Base-by-base conservation (phyloP, 176 grass and related monocot genomes). In the Thinopyrum elongatum region DNA sequence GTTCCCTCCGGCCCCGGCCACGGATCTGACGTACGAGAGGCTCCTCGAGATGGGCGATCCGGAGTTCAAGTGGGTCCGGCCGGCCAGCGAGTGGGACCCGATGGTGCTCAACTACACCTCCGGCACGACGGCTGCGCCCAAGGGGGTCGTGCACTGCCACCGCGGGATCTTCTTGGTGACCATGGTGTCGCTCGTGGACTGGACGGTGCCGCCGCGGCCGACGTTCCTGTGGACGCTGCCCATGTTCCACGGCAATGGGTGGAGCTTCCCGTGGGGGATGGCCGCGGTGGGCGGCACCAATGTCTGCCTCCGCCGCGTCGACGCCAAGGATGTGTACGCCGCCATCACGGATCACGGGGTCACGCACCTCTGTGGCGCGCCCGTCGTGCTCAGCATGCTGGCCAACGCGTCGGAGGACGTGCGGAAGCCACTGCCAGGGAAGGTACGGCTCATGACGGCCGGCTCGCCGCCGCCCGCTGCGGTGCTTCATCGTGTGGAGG, bases 81-180 rank as follows among this genome's bases (percentile, higher is more conserved):
- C 95, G 8, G 13, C 2, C n/a, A 95, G 86, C 69, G 95, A 95
- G 84, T 88, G 92, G 91, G 93, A 98, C 10, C 95, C 95, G 5
- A 94, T 98, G 88, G 82, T 98, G 3, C 86, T 98, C 1, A 98
- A 98, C 81, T 98, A 98, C 88, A 95, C 95, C 58, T 98, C 95
- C 34, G 95, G 95, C 70, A 98, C 95, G 2, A 98, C 95, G 78
- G 90, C 95, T 26, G 89, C 91, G 16, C 93, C 95, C 8, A 98
- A 98, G 65, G 93, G 95, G 0, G 95, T 98, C 7, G 88, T 98
- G 80, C 95, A 94, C 80, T 95, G 93, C 88, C 95, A 98, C 78
- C 91, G 93, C 13, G 89, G 91, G 5, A 70, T 98, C 84, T 95
- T 86, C 85, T 6, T 94, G 7, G 33, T 90, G 14, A 89, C 86